phyloP scores from a whole-genome alignment of 441 rosid species.

The Gossypium davidsonii region DNA sequence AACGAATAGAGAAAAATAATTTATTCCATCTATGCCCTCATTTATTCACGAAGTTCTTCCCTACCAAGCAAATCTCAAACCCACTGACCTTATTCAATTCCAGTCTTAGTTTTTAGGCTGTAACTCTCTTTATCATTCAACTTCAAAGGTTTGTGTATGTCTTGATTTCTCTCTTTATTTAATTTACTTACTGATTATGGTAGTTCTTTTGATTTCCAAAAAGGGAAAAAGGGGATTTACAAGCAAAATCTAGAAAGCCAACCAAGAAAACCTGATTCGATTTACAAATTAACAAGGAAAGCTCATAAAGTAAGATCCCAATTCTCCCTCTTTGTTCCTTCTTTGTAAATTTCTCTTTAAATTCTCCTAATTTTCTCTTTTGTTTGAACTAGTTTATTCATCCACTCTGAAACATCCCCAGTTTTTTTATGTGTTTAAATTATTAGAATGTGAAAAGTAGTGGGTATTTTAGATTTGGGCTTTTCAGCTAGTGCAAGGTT shows the following conservation, averaged over 20 bases:
- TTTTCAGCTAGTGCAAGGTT: constrained; percentile 13
- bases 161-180: too few species aligned
- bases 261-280: background rate
- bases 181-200: too few species aligned
- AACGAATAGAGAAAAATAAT: too few species aligned
- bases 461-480: constrained; percentile 23
- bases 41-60: too few species aligned
- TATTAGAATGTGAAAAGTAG: background rate
- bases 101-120: too few species aligned
- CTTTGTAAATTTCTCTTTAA: background rate
- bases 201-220: background rate
- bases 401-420: constrained; percentile 11
- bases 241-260: constrained; percentile 11
- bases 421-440: background rate
- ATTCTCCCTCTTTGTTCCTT: background rate
- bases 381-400: background rate
- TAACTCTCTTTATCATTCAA: too few species aligned
- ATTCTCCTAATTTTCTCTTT: background rate
- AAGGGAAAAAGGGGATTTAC: background rate
- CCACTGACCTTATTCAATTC: too few species aligned
- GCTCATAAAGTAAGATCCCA: constrained; percentile 12
- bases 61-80: too few species aligned
- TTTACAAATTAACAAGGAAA: background rate
- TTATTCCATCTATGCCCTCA: too few species aligned
- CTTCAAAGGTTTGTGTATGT: too few species aligned